Base-by-base conservation (phyloP, 768 basidiomycete species). In the Macrolepiota fuliginosa region DNA sequence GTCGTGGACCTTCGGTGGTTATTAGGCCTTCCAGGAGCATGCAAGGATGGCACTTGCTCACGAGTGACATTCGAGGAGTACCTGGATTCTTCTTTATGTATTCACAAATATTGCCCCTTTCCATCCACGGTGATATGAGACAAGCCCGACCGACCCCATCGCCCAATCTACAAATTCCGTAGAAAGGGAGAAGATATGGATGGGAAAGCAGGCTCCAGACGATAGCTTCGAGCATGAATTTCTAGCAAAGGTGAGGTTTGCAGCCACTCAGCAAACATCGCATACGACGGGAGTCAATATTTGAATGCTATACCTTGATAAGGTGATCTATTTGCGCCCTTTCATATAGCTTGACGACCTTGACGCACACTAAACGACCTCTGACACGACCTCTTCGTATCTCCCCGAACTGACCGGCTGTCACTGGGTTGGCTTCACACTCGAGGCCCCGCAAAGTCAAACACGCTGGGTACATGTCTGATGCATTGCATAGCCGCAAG, bases 391-490 rank as follows among this genome's bases (percentile, higher is more conserved):
- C 71, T 56, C 56, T 70, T 64, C 69, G 72, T 13, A 74, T 68
- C n/a, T 74, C 73, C 6, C 71, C 68, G 54, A 72, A 74, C 15
- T 19, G 42, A 45, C 42, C 42, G n/a, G 15, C 42, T n/a, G 42
- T 60, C 1, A 65, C 56, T 1, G 68, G 63, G 10, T 54, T 50
- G 6, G 64, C 63, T 0, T 64, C 56, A 15, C 64, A 58, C 3
- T 57, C 57, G n/a, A 70, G 55, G 10, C 58, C 69, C 17, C 47
- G 57, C 10, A 70, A 58, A 1, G 65, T 52, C 35, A 74, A 66
- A 37, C 70, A 71, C 12, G 66, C 57, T 7, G 75, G 75, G 50
- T 71, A 69, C 2, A 69, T 64, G 4, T 66, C 67, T 5, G 73
- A 70, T 56, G 62, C 65, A 27, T 63, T 60, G 4, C 68, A 70